Evolutionary conservation across 2,329 filamentous ascomycete genomes (phyloP).

Genomic region (Aquanectria penicillioides): DNA sequence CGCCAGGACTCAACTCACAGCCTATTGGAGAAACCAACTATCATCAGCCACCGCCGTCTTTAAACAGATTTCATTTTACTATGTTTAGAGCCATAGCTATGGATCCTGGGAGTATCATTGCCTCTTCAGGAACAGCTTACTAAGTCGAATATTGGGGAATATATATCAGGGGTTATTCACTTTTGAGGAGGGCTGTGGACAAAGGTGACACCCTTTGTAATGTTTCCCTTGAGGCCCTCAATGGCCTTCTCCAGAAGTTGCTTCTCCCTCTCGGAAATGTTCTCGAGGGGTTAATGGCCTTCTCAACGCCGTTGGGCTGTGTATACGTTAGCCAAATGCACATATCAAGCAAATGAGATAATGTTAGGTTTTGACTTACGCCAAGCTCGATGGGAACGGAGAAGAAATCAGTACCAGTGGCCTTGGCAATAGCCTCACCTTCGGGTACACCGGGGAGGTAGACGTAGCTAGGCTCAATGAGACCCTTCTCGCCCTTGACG

Average conservation of each 20-base stretch:
- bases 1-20: constrained; percentile 45
- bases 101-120: constrained; percentile 41
- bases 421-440: constrained; percentile 85
- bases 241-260: constrained; percentile 80
- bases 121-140: constrained; percentile 41
- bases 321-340: constrained; percentile 43
- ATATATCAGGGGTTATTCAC: constrained; percentile 63
- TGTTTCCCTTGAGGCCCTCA: constrained; percentile 88
- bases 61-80: constrained; percentile 46
- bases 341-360: constrained; percentile 16
- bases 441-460: constrained; percentile 92
- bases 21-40: constrained; percentile 46
- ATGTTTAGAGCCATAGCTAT: constrained; percentile 49
- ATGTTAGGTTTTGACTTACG: constrained; percentile 65
- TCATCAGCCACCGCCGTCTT: constrained; percentile 49
- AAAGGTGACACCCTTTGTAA: constrained; percentile 92
- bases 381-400: constrained; percentile 95
- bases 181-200: constrained; percentile 88
- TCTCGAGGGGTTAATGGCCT: constrained; percentile 80
- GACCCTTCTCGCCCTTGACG: constrained; percentile 86
- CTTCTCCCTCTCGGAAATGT: constrained; percentile 88
- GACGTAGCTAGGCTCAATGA: constrained; percentile 94
- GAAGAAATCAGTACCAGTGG: constrained; percentile 91
- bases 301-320: constrained; percentile 85
- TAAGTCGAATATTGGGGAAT: constrained; percentile 33